Evolutionary conservation across 2,329 filamentous ascomycete genomes (phyloP).

Genomic region (Arthroderma uncinatum): DNA sequence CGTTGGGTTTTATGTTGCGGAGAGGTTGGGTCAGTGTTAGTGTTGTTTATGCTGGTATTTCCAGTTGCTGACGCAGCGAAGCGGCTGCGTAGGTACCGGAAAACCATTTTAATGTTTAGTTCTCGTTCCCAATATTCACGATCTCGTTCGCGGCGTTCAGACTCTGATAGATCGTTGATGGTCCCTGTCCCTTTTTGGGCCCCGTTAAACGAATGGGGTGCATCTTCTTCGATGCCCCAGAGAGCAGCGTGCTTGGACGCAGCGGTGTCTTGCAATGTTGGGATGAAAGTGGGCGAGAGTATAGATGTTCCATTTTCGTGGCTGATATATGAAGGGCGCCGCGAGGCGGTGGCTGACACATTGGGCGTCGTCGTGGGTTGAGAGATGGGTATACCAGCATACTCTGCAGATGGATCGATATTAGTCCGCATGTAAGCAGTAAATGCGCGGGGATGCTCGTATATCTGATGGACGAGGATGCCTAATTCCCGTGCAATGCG

Average conservation of each 20-base stretch:
- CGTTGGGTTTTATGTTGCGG: constrained; percentile 25
- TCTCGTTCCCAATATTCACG: constrained; percentile 87
- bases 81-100: constrained; percentile 69
- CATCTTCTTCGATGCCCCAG: constrained; percentile 56
- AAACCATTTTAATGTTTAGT: constrained; percentile 81
- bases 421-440: constrained; percentile 62
- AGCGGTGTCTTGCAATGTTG: constrained; percentile 36
- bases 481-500: constrained; percentile 80
- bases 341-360: constrained; percentile 11
- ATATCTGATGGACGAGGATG: constrained; percentile 67
- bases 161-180: constrained; percentile 15
- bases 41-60: constrained; percentile 28
- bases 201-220: constrained; percentile 12
- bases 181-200: neutral
- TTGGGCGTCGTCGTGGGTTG: neutral
- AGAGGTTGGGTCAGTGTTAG: constrained; percentile 33
- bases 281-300: constrained; percentile 38
- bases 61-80: constrained; percentile 42
- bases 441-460: constrained; percentile 80
- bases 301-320: constrained; percentile 22
- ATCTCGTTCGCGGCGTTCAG: constrained; percentile 41
- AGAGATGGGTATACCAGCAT: constrained; percentile 61
- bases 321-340: constrained; percentile 16
- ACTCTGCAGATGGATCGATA: constrained; percentile 53
- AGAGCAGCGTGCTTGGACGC: constrained; percentile 44